Evolutionary conservation across 139 green algal genomes (phyloP), one percentile per base, ranked within the genome.

Genomic region (Choricystis sp.): DNA sequence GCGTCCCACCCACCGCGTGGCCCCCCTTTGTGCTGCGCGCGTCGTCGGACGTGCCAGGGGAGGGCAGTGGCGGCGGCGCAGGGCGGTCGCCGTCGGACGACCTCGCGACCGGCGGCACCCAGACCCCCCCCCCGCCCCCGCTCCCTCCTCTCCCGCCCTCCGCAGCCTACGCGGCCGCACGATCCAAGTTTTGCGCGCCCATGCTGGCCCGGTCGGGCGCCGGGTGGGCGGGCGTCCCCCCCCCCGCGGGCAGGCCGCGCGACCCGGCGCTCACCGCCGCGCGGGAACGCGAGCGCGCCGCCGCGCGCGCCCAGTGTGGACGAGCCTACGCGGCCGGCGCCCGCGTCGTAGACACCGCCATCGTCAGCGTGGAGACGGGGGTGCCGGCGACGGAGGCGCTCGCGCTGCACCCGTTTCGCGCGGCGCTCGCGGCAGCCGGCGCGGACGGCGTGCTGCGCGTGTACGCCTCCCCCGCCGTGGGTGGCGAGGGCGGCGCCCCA

Each of bases 331-430:
- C 31, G n/a, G 23, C 19, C 28, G 22, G 31, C 1, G 65, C 27
- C 3, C 19, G 49, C 30, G 56, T 77, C 19, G 58, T 40, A 21
- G 70, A 76, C 20, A n/a, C n/a, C n/a, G 62, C 76, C 62, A 71
- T 81, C 61, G 63, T 65, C 30, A 69, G 69, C 1, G 71, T 84
- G 5, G 74, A 83, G 63, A 80, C 69, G 2, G 69, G 69, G 49
- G 40, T 61, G 23, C 60, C 74, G 25, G 49, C 63, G n/a, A 69
- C 76, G 2, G 70, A 67, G 0, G 79, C 81, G 1, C 49, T 94
- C 23, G 63, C 77, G 57, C 82, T 92, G 67, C 82, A 90, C 68
- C 77, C 83, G 40, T 88, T 91, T 72, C 76, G 84, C 30, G 75
- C 81, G 23, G 49, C 76, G 30, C 57, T 88, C 19, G 66, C 80